Conservation (phyloP, 2,329 filamentous ascomycete species). For the Cladophialophora exuberans region DNA sequence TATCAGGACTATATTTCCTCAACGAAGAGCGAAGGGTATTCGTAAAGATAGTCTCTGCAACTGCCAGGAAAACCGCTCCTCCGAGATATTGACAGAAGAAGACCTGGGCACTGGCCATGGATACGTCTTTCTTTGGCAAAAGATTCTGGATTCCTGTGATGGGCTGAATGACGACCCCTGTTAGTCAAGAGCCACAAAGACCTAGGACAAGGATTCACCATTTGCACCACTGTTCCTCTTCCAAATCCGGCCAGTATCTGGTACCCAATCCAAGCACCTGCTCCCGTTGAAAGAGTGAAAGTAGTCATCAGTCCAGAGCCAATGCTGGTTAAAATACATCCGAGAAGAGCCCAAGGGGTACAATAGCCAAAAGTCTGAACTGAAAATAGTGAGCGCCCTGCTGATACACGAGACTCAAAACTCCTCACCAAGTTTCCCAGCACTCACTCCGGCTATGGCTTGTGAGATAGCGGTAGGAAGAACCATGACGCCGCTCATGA, state of each 20-base stretch:
- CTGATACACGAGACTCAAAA: background rate
- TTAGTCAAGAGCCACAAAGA: background rate
- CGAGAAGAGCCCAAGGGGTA: constrained; percentile 34
- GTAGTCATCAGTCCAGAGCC: constrained; percentile 36
- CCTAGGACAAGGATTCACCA: constrained; percentile 5
- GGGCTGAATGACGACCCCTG: constrained; percentile 7
- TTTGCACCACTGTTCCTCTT: constrained; percentile 33
- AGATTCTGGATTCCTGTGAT: constrained; percentile 31
- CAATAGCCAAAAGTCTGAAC: constrained; percentile 33
- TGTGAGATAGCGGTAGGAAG: constrained; percentile 32
- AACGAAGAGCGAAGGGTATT: constrained; percentile 23
- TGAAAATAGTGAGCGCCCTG: constrained; percentile 1
- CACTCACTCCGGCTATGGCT: constrained; percentile 23
- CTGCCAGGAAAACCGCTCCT: constrained; percentile 31
- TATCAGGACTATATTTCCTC: constrained; percentile 12
- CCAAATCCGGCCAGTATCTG: constrained; percentile 36
- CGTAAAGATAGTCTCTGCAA: constrained; percentile 31
- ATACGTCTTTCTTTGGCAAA: constrained; percentile 25
- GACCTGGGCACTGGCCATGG: constrained; percentile 32
- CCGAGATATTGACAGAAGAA: constrained; percentile 33
- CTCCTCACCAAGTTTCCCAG: constrained; percentile 23
- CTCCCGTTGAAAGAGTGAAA: constrained; percentile 29
- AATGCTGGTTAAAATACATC: constrained; percentile 32
- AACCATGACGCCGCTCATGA: constrained; percentile 32
- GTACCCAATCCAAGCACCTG: constrained; percentile 38